phyloP scores from a whole-genome alignment of 768 basidiomycete species.

The Suillus subluteus region DNA sequence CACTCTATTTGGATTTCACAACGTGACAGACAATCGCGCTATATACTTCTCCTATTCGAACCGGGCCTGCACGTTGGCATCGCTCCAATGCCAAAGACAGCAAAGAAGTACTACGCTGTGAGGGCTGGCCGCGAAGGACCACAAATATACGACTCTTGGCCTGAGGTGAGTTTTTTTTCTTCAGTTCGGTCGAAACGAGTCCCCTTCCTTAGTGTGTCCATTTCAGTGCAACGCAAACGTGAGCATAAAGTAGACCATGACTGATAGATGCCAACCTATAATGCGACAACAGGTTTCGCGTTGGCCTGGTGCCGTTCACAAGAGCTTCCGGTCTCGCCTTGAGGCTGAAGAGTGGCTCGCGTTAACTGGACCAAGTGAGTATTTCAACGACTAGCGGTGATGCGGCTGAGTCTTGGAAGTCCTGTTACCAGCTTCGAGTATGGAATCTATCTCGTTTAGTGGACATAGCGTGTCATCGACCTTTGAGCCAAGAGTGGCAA shows the following conservation, averaged over 20 bases:
- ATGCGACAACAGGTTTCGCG: conserved; percentile 47
- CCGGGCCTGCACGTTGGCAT: background rate
- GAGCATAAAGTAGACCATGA: conserved; percentile 3
- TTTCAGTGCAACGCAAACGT: conserved; percentile 54
- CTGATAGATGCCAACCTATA: conserved; percentile 4
- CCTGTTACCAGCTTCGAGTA: background rate
- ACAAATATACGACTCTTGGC: conserved; percentile 61
- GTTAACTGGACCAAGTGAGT: conserved; percentile 22
- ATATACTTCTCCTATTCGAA: background rate
- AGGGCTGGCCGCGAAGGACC: conserved; percentile 59
- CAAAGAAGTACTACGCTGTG: conserved; percentile 64
- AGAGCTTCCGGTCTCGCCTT: conserved; percentile 48
- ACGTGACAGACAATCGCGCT: background rate
- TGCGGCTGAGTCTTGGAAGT: background rate
- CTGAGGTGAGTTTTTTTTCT: conserved; percentile 48
- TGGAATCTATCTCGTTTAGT: background rate
- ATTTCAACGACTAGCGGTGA: background rate
- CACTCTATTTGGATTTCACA: background rate
- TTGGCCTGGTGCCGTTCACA: conserved; percentile 55
- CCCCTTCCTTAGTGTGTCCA: conserved; percentile 3
- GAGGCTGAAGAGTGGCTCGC: conserved; percentile 57
- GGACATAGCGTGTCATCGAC: background rate
- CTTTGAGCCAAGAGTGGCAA: background rate
- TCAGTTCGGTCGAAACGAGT: background rate
- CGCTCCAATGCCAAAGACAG: conserved; percentile 32